A percentile compares a stretch with the other conserved stretches of the same genome.
Conservation (phyloP, 306 rosid genomes). For the Psophocarpus tetragonolobus region DNA sequence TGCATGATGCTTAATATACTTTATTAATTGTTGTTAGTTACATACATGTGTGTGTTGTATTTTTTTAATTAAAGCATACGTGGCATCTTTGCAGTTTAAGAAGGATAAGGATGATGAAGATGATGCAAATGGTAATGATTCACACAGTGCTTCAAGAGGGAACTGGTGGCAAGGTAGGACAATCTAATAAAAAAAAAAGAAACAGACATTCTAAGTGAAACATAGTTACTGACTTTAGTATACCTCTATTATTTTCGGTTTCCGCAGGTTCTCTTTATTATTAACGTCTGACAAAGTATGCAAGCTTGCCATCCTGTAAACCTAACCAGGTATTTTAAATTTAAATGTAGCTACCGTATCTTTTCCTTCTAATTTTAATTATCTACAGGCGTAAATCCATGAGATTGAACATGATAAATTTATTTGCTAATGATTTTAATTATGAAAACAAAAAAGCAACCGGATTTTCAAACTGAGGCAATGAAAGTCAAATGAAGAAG, state of each 20-base stretch:
- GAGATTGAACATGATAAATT: conserved; percentile 1
- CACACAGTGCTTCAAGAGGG: conserved; percentile 75
- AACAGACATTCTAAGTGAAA: neutral
- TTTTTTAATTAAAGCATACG: neutral
- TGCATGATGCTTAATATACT: neutral
- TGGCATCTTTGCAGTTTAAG: conserved; percentile 49
- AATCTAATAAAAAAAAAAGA: neutral
- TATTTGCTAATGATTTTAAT: neutral
- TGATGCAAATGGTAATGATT: conserved; percentile 57
- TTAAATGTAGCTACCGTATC: neutral
- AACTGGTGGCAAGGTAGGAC: conserved; percentile 96
- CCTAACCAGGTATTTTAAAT: conserved; percentile 41
- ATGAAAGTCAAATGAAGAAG: neutral
- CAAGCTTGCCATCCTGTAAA: conserved; percentile 19
- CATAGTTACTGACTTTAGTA: neutral
- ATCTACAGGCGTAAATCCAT: neutral
- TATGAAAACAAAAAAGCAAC: neutral
- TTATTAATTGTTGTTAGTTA: neutral
- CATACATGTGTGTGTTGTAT: neutral
- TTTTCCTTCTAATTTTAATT: neutral
- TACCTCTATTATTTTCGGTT: neutral
- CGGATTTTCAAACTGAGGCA: neutral
- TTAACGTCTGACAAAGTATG: conserved; percentile 33
- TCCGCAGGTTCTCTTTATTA: conserved; percentile 87
- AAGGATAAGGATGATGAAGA: conserved; percentile 68